Evolutionary conservation across 441 rosid genomes (phyloP), one percentile per base, ranked within the genome.

Genomic region (Kokia cookei): DNA sequence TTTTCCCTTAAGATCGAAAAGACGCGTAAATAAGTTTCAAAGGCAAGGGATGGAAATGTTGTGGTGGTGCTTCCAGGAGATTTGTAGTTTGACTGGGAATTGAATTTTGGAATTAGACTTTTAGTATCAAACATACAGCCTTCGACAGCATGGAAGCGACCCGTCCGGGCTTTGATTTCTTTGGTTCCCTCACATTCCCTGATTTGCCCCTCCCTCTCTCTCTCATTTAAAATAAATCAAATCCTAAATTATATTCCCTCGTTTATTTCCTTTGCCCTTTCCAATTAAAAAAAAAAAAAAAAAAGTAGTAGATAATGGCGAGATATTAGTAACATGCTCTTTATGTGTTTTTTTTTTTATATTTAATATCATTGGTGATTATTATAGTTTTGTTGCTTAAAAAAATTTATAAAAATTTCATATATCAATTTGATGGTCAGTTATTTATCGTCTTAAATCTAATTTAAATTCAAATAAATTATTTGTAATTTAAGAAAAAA

Each of bases 11-110:
- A 10, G 60, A 69, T 69, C 13, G 26, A 17, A 17, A 17, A 53
- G 32, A 70, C 73, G 73, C 73, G 73, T 70, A 70, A 69, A 53
- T 29, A 12, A 53, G 22, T 24, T 51, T 54, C 3, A 35, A 54
- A 24, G 63, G 29, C 19, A 54, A 19, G 19, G 12, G 19, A 62
- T 58, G 71, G 58, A 78, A 68, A 61, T 53, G 40, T 15, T 53
- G 40, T 15, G 42, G 71, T 62, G 69, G 68, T 12, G 10, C 22
- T 63, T 2, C 22, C 5, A 15, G 24, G 62, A 54, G 63, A 51
- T 54, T 60, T 27, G 37, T 66, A 32, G 37, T 5, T 37, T 59
- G 76, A 59, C 69, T n/a, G 26, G 15, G 47, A 63, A 54, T 37
- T 10, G 42, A 59, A 7, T 26, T 35, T 62, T 26, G 15, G 61